phyloP scores from a whole-genome alignment of 768 basidiomycete genomes.

The Panellus pusillus region DNA sequence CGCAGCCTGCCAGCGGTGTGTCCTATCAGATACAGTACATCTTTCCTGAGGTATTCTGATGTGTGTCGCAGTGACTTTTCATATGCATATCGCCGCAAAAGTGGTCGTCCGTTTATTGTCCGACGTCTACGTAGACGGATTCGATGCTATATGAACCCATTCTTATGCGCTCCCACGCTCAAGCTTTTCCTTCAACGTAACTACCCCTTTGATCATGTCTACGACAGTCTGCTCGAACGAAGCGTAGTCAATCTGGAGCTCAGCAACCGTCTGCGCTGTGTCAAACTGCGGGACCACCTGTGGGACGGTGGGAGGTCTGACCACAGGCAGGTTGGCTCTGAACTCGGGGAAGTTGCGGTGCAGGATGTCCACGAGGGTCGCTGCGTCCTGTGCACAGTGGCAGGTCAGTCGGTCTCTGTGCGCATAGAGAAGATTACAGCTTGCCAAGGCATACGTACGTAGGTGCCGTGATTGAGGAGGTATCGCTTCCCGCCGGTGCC shows the following conservation, averaged over 20 bases:
- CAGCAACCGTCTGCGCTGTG: neutral
- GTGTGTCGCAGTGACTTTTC: too few relatives aligned
- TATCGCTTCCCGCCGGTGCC: constrained; percentile 47
- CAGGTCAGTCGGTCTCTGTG: too few relatives aligned
- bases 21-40: too few relatives aligned
- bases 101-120: too few relatives aligned
- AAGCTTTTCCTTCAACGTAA: neutral
- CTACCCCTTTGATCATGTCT: neutral
- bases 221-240: neutral
- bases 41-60: too few relatives aligned
- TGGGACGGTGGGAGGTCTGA: neutral
- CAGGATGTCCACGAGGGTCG: neutral
- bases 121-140: too few relatives aligned
- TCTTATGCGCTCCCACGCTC: too few relatives aligned
- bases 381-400: neutral
- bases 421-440: neutral
- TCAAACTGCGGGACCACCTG: neutral
- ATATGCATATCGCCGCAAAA: too few relatives aligned
- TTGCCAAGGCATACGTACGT: neutral
- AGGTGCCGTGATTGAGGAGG: constrained; percentile 23
- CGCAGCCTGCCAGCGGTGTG: too few relatives aligned
- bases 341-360: neutral
- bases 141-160: too few relatives aligned
- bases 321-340: neutral
- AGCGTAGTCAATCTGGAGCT: neutral